Percentiles rank a stretch among this genome's conserved stretches.
Conservation (phyloP, 139 green algal genomes). For the Astrephomene gubernaculifera region DNA sequence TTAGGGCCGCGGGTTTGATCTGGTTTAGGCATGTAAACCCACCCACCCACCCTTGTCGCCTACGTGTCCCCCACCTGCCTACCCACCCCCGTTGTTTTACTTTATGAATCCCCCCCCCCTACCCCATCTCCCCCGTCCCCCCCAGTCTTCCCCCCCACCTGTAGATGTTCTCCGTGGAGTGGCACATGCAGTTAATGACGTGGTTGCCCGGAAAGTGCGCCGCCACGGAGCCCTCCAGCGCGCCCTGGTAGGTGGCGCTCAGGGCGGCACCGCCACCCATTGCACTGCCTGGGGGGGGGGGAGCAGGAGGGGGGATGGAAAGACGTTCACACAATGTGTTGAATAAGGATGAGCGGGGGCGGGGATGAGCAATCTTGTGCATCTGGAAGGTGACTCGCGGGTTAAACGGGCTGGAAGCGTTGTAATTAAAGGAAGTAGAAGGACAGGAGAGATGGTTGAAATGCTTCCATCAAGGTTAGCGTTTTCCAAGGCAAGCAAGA, state of each 20-base stretch:
- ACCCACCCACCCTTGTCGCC: background rate
- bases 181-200: constrained; percentile 99
- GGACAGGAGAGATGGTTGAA: too few relatives aligned
- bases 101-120: background rate
- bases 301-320: background rate
- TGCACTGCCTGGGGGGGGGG: background rate
- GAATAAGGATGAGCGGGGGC: too few relatives aligned
- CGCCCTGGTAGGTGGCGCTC: constrained; percentile 68
- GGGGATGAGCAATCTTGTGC: too few relatives aligned
- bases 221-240: constrained; percentile 83
- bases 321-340: too few relatives aligned
- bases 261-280: constrained; percentile 49
- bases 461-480: too few relatives aligned
- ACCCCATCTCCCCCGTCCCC: background rate
- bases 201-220: constrained; percentile 91
- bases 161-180: constrained; percentile 97
- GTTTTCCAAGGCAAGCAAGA: too few relatives aligned
- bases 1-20: background rate
- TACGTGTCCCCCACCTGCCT: background rate
- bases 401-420: too few relatives aligned
- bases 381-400: too few relatives aligned
- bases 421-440: too few relatives aligned
- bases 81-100: background rate
- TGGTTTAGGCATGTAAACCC: background rate
- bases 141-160: constrained; percentile 32